Conservation (phyloP, 1,284 basidiomycete species). For the Ceratobasidium sp. region DNA sequence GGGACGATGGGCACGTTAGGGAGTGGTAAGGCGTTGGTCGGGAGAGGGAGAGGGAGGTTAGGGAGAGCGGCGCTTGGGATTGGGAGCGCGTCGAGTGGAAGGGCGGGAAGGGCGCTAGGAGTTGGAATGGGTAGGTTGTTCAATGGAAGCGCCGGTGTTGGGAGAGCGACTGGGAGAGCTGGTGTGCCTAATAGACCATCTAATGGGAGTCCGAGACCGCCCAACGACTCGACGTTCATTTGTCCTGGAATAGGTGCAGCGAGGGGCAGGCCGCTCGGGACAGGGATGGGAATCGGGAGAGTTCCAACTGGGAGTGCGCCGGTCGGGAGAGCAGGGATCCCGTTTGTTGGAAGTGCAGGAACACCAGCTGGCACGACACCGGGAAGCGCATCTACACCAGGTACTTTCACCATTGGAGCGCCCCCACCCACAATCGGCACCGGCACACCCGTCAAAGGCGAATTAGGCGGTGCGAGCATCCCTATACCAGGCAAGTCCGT, state of each 20-base stretch:
- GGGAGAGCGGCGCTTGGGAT: not conserved
- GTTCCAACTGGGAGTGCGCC: not conserved
- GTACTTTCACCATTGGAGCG: too few species aligned
- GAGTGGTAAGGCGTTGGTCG: not conserved
- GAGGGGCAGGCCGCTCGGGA: not conserved
- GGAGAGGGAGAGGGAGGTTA: not conserved
- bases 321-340: conserved; percentile 1
- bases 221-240: not conserved
- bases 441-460: not conserved
- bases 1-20: too few species aligned
- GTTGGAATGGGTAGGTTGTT: too few species aligned
- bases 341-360: not conserved
- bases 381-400: too few species aligned
- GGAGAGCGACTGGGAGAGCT: too few species aligned
- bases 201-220: too few species aligned
- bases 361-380: too few species aligned
- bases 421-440: not conserved
- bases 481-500: not conserved
- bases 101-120: not conserved
- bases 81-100: not conserved
- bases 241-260: not conserved
- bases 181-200: too few species aligned
- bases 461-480: not conserved
- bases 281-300: not conserved
- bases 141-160: too few species aligned